Evolutionary conservation across 768 basidiomycete species (phyloP).

Genomic region (Amanita pallidorosea): DNA sequence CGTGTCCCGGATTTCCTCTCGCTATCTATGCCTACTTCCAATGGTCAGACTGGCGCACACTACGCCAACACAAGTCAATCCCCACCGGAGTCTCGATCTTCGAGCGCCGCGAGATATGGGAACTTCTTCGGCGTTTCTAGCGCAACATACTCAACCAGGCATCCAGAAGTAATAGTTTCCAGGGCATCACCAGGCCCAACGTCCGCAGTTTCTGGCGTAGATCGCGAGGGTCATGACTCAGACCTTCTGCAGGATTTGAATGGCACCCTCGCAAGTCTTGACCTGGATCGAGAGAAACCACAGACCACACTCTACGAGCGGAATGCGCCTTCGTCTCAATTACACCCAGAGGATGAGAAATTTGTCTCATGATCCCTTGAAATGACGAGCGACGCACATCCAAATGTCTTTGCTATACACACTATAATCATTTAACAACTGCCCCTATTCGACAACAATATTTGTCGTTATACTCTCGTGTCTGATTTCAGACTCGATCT

Average conservation of each 20-base stretch:
- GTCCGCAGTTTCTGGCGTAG: constrained; percentile 7
- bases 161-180: constrained; percentile 39
- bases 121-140: constrained; percentile 33
- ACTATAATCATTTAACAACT: constrained; percentile 3
- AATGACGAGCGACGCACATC: not conserved
- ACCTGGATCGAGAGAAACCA: constrained; percentile 33
- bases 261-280: constrained; percentile 65
- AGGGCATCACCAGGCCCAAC: constrained; percentile 42
- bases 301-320: not conserved
- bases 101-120: constrained; percentile 34
- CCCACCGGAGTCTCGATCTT: constrained; percentile 30
- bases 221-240: constrained; percentile 24
- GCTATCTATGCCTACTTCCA: constrained; percentile 19
- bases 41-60: constrained; percentile 20
- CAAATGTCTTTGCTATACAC: not conserved
- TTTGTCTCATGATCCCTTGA: not conserved
- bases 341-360: not conserved
- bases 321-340: not conserved
- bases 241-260: constrained; percentile 62
- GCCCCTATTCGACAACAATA: constrained; percentile 2
- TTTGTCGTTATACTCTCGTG: constrained; percentile 3
- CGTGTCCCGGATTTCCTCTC: constrained; percentile 42
- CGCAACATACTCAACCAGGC: constrained; percentile 26
- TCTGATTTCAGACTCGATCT: constrained; percentile 6
- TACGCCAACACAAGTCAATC: constrained; percentile 24